phyloP scores from a whole-genome alignment of 495 filamentous ascomycete genomes.

The Letharia columbiana region DNA sequence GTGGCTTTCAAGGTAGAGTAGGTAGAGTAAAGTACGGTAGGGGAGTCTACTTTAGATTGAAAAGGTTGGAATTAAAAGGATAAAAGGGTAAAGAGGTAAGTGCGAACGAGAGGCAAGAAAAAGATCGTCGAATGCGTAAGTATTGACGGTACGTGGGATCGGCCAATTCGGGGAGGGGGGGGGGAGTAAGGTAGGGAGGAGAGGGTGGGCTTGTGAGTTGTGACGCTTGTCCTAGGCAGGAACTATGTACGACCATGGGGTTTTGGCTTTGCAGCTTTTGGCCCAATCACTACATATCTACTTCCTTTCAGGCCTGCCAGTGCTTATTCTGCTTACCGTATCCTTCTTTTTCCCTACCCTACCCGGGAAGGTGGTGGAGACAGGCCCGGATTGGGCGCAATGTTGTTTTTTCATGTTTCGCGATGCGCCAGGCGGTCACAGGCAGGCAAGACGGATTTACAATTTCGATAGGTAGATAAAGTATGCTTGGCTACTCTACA shows the following conservation, averaged over 20 bases:
- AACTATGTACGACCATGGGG: neutral
- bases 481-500: neutral
- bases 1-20: conserved; percentile 12
- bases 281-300: too few relatives aligned
- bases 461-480: too few relatives aligned
- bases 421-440: neutral
- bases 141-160: conserved; percentile 1
- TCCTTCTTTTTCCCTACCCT: neutral
- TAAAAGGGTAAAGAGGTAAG: neutral
- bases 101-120: neutral
- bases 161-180: neutral
- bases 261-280: neutral
- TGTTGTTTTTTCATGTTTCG: neutral
- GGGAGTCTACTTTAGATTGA: neutral
- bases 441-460: neutral
- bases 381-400: neutral
- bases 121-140: conserved; percentile 7
- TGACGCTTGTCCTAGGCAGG: conserved; percentile 6
- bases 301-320: neutral
- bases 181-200: neutral
- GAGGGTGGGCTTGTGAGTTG: neutral
- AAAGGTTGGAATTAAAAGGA: too few relatives aligned
- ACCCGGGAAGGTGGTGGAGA: too few relatives aligned
- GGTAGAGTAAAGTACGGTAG: neutral
- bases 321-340: neutral